Percentiles rank a stretch among this genome's conserved stretches.
These are phyloP conservation scores for Annulohypoxylon stygium DNA, from an alignment of 495 filamentous ascomycete species.

Conservation along the genomic window DNA sequence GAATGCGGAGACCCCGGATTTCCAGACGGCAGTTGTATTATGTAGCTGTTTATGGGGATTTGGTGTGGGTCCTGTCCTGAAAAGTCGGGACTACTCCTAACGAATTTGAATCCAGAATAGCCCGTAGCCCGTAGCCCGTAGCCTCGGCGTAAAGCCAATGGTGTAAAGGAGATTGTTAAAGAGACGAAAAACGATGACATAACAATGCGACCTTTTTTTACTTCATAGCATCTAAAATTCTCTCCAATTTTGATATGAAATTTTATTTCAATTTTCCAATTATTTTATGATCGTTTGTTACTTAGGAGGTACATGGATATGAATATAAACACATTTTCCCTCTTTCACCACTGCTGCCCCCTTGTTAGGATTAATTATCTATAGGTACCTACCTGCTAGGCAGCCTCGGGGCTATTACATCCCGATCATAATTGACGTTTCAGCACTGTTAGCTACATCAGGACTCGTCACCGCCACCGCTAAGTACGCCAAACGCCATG, in stretches of 20 bases:
- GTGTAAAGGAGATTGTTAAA: background rate
- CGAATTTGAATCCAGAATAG: background rate
- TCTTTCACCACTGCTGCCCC: background rate
- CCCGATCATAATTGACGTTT: background rate
- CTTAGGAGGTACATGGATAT: background rate
- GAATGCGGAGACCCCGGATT: slow-evolving; percentile 37
- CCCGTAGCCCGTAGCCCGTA: background rate
- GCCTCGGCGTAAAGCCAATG: background rate
- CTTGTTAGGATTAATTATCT: background rate
- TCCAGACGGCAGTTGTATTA: slow-evolving; percentile 35
- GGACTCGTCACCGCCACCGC: background rate
- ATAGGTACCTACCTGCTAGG: no score
- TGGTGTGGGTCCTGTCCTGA: slow-evolving; percentile 9
- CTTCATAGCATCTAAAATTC: background rate
- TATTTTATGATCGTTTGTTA: background rate
- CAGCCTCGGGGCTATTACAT: no score
- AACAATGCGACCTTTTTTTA: background rate
- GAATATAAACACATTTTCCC: background rate
- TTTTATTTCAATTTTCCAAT: background rate
- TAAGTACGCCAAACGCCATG: slow-evolving; percentile 1
- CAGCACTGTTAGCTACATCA: background rate
- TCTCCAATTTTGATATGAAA: background rate
- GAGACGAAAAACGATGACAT: background rate
- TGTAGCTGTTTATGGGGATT: background rate
- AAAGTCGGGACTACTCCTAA: background rate